Conservation (phyloP, 2,329 filamentous ascomycete genomes). For the Endoconidiophora polonica region DNA sequence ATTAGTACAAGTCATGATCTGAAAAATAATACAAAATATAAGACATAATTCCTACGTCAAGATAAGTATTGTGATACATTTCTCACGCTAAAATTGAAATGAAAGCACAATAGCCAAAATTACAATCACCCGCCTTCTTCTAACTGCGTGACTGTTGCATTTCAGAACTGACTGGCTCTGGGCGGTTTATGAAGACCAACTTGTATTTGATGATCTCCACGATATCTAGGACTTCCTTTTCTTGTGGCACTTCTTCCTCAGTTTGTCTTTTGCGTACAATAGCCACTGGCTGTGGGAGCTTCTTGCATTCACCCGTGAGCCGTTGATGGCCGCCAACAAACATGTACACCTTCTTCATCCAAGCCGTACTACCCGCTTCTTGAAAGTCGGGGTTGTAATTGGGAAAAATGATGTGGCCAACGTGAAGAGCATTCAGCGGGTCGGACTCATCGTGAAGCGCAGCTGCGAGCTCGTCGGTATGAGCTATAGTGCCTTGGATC, state of each 20-base stretch:
- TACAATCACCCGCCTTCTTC: not conserved
- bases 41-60: not conserved
- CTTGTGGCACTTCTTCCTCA: constrained; percentile 24
- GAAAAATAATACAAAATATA: not conserved
- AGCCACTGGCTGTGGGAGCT: constrained; percentile 60
- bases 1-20: not conserved
- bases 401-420: constrained; percentile 67
- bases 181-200: constrained; percentile 65
- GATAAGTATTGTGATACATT: no score
- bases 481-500: constrained; percentile 77
- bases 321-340: constrained; percentile 82
- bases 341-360: constrained; percentile 83
- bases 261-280: constrained; percentile 47
- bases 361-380: constrained; percentile 41
- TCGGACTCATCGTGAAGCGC: constrained; percentile 14
- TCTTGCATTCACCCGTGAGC: constrained; percentile 79
- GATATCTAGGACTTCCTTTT: constrained; percentile 48
- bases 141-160: not conserved
- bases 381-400: constrained; percentile 42
- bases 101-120: no score
- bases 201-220: constrained; percentile 79
- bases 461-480: constrained; percentile 30
- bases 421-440: constrained; percentile 23
- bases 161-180: constrained; percentile 56
- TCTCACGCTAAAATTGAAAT: not conserved